Conservation (phyloP, 768 basidiomycete genomes). For the Leccinum broughii region DNA sequence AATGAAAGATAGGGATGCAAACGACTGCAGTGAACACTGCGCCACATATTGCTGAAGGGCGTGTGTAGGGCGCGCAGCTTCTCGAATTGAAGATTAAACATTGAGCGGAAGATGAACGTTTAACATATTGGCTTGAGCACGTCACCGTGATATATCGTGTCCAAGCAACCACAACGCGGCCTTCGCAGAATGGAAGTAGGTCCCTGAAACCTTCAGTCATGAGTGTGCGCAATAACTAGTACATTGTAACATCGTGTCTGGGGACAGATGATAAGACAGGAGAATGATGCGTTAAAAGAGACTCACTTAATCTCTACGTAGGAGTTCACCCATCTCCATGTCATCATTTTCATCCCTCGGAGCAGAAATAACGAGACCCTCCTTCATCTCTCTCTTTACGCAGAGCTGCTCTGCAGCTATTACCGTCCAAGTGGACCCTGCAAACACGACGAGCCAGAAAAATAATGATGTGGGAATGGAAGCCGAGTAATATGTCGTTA, state of each 20-base stretch:
- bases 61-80: conserved; percentile 1
- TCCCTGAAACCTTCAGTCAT: conserved; percentile 21
- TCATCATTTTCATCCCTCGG: conserved; percentile 49
- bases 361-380: conserved; percentile 63
- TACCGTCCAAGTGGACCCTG: conserved; percentile 71
- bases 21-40: conserved; percentile 3
- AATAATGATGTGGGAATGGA: conserved; percentile 82
- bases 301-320: conserved; percentile 62
- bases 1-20: conserved; percentile 7
- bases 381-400: conserved; percentile 85
- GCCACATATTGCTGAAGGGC: conserved; percentile 20
- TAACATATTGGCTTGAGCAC: conserved; percentile 2
- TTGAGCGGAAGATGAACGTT: conserved; percentile 11
- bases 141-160: conserved; percentile 8
- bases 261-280: conserved; percentile 6
- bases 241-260: conserved; percentile 25
- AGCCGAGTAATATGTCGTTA: conserved; percentile 82
- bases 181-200: conserved; percentile 6
- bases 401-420: conserved; percentile 89
- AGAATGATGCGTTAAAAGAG: conserved; percentile 6
- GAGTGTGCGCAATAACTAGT: conserved; percentile 15
- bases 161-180: conserved; percentile 1
- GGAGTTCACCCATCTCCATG: conserved; percentile 51
- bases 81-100: conserved; percentile 5
- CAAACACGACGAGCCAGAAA: conserved; percentile 84